Base-by-base conservation (phyloP, 163 green algal genomes). In the Picocystis sp. region DNA sequence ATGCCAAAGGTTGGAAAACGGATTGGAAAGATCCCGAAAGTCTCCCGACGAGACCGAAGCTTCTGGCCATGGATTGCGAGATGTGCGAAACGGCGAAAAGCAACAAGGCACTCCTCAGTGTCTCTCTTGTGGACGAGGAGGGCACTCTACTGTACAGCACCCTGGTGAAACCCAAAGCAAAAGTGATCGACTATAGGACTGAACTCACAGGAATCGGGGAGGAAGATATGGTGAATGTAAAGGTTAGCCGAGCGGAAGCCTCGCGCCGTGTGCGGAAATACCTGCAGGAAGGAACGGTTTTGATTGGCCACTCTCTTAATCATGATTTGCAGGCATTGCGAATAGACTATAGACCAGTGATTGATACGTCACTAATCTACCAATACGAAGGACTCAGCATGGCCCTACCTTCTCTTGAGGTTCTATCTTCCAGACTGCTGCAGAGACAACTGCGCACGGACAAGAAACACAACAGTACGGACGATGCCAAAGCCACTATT, bases 41-140 rank as follows among this genome's bases (percentile, higher is more conserved):
- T 12, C 29, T 38, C 8, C 29, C 29, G 29, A 0, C 5, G 29
- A 38, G 29, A 45, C 71, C 73, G 5, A 45, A 44, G 5, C 53
- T 86, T 22, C 52, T 81, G 11, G 66, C 61, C 0, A 11, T 86
- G 35, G 77, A 86, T 56, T 86, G 77, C 56, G 77, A 86, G 70
- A 86, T 86, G 78, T 80, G 71, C 54, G 63, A 71, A 42, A 77
- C 63, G 11, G 58, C 66, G 8, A 23, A 22, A 1, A 63, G 75
- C 43, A n/a, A 38, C 2, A 52, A 57, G 1, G 65, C 65, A 47
- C 67, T 86, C 17, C 50, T 79, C 15, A 56, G 63, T 11, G 45
- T 86, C 15, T 73, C 70, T 17, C 52, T 81, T 22, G 71, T 82
- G 42, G 64, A 46, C 12, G 12, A 42, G 10, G 5, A 45, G 12